A percentile compares a stretch with the other conserved stretches of the same genome.
These are phyloP conservation scores for Amylostereum areolatum DNA, from an alignment of 1,284 basidiomycete species.

Conservation along the genomic window DNA sequence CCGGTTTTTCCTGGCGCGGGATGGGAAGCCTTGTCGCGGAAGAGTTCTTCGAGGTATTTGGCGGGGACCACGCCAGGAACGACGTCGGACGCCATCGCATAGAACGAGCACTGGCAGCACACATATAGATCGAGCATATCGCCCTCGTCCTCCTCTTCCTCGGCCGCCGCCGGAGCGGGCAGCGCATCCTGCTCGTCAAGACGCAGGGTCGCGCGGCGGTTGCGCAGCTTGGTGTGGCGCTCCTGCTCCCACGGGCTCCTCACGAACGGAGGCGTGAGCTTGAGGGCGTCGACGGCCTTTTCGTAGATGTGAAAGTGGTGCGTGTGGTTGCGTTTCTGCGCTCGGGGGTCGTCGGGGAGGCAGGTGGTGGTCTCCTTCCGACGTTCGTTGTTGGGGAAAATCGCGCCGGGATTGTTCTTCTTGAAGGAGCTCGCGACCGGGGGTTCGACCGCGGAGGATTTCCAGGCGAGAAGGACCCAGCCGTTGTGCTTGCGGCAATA, in stretches of 20 bases:
- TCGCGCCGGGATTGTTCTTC: constrained; percentile 23
- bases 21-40: constrained; percentile 32
- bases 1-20: constrained; percentile 35
- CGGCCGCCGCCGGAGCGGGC: background rate
- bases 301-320: constrained; percentile 77
- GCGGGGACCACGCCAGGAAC: constrained; percentile 67
- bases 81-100: constrained; percentile 59
- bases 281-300: constrained; percentile 57
- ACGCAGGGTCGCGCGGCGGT: constrained; percentile 36
- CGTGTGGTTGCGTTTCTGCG: constrained; percentile 51
- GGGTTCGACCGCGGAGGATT: constrained; percentile 52
- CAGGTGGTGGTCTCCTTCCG: constrained; percentile 48
- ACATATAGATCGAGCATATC: constrained; percentile 68
- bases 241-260: constrained; percentile 51
- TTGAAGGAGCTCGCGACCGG: constrained; percentile 51
- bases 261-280: constrained; percentile 57
- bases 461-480: constrained; percentile 71
- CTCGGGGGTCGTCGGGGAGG: constrained; percentile 38
- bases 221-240: constrained; percentile 40
- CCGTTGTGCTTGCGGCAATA: constrained; percentile 75
- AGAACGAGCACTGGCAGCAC: constrained; percentile 76
- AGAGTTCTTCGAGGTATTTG: constrained; percentile 41
- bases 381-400: constrained; percentile 49
- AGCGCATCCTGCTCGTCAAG: constrained; percentile 7
- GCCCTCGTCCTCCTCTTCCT: constrained; percentile 29